Conservation (phyloP, 768 basidiomycete species). For the Lactifluus echinatus region DNA sequence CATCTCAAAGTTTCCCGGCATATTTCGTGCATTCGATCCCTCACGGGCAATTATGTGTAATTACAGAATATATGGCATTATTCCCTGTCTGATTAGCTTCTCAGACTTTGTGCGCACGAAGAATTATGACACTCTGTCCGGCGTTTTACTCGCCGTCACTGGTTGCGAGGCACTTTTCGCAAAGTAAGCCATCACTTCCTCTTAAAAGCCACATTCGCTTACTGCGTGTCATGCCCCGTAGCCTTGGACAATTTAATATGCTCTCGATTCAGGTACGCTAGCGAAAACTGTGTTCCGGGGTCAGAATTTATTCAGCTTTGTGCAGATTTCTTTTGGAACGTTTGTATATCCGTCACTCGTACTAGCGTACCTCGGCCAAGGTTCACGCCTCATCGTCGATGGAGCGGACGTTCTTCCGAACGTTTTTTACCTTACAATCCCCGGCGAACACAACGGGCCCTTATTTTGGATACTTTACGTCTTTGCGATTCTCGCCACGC, state of each 20-base stretch:
- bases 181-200: constrained; percentile 33
- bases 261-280: constrained; percentile 45
- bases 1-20: constrained; percentile 43
- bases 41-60: constrained; percentile 54
- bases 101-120: constrained; percentile 57
- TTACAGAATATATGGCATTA: neutral
- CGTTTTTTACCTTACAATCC: constrained; percentile 59
- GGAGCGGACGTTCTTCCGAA: constrained; percentile 42
- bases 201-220: neutral
- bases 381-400: constrained; percentile 48
- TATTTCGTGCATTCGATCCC: constrained; percentile 60
- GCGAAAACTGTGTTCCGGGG: neutral
- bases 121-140: constrained; percentile 52
- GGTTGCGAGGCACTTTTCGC: constrained; percentile 65
- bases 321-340: constrained; percentile 40
- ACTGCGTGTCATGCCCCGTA: constrained; percentile 21
- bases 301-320: neutral
- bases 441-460: constrained; percentile 42
- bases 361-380: constrained; percentile 65
- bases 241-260: constrained; percentile 61
- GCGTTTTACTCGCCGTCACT: constrained; percentile 58
- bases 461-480: constrained; percentile 60
- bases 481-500: constrained; percentile 58
- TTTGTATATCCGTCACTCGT: constrained; percentile 53
- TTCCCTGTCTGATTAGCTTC: neutral